A percentile compares a stretch with the other conserved stretches of the same genome.
These are phyloP conservation scores for Eutrema heterophyllum DNA, from an alignment of 345 rosid species.

Conservation along the genomic window DNA sequence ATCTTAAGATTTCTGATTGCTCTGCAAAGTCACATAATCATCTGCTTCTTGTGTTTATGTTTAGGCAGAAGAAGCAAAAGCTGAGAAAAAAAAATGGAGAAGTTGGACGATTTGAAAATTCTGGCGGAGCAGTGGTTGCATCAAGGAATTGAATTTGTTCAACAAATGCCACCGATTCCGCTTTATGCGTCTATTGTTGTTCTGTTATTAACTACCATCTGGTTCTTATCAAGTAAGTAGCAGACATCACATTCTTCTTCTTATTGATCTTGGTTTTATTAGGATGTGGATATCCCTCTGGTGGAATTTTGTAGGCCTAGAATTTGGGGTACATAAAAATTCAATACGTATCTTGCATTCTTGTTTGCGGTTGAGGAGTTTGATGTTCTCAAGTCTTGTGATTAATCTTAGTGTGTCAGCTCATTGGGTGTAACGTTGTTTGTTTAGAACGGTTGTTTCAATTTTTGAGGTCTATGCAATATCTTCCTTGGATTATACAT, in stretches of 20 bases:
- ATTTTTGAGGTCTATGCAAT: not conserved
- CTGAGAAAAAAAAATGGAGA: conserved; percentile 40
- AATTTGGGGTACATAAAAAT: not conserved
- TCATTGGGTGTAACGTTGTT: not conserved
- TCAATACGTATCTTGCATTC: not conserved
- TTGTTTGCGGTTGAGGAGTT: not conserved
- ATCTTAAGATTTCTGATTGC: not conserved
- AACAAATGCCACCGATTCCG: conserved; percentile 54
- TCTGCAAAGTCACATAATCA: not conserved
- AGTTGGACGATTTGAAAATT: conserved; percentile 51
- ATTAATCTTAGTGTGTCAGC: not conserved
- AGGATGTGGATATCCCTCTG: not conserved
- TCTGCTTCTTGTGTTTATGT: not conserved
- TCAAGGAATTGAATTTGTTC: conserved; percentile 44
- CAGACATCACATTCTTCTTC: not conserved
- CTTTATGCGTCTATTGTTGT: conserved; percentile 58
- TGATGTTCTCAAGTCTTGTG: not conserved
- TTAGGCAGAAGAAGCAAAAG: conserved; percentile 1
- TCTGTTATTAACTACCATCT: conserved; percentile 42
- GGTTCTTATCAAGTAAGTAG: conserved; percentile 50
- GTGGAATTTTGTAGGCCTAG: not conserved
- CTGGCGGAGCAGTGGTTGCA: conserved; percentile 44
- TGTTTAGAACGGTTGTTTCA: not conserved
- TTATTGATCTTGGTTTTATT: not conserved
- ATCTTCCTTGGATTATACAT: not conserved